These are phyloP conservation scores for Blastomyces percursus DNA, from an alignment of 2,329 filamentous ascomycete species.

Conservation along the genomic window DNA sequence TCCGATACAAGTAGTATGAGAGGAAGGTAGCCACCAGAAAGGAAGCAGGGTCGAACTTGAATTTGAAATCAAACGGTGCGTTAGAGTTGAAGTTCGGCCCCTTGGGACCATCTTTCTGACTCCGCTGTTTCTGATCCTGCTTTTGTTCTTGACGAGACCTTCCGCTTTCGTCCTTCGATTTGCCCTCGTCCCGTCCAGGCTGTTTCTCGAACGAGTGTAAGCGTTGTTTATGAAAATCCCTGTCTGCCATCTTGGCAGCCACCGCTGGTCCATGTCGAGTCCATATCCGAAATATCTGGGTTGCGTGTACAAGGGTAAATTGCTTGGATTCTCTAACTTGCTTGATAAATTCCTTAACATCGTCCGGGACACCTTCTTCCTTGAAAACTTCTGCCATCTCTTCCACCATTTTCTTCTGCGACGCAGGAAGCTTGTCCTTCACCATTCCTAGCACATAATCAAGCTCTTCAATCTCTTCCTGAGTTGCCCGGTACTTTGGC, in stretches of 20 bases:
- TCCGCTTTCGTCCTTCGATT: constrained; percentile 13
- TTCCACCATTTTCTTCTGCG: constrained; percentile 50
- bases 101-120: constrained; percentile 18
- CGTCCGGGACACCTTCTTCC: constrained; percentile 57
- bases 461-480: constrained; percentile 48
- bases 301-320: constrained; percentile 45
- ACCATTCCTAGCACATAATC: constrained; percentile 47
- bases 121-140: constrained; percentile 26
- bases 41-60: constrained; percentile 45
- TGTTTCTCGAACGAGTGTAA: constrained; percentile 10
- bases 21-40: constrained; percentile 49
- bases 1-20: constrained; percentile 52
- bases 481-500: constrained; percentile 38
- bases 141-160: constrained; percentile 13
- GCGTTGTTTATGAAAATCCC: constrained; percentile 15
- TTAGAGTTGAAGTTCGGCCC: constrained; percentile 17
- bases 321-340: constrained; percentile 39
- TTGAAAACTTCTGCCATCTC: constrained; percentile 53
- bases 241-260: constrained; percentile 27
- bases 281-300: constrained; percentile 49
- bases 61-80: constrained; percentile 30
- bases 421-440: constrained; percentile 48
- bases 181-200: constrained; percentile 14
- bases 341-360: constrained; percentile 54
- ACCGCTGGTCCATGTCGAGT: constrained; percentile 45